Conservation (phyloP, 176 grass and related monocot species). For the Panicum miliaceum region DNA sequence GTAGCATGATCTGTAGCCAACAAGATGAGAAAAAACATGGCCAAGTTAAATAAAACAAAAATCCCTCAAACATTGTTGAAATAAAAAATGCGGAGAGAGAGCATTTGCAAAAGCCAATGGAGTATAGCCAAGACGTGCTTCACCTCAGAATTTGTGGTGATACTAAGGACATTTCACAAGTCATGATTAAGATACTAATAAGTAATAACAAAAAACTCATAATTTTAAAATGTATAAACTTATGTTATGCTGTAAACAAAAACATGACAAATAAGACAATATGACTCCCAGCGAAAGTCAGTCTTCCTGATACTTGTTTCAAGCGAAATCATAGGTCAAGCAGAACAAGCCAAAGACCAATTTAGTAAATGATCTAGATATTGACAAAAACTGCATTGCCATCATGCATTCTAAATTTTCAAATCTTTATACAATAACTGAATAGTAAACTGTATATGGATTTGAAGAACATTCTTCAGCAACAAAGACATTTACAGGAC, state of each 20-base stretch:
- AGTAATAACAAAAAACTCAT: not conserved
- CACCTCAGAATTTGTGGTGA: not conserved
- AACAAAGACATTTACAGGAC: conserved; percentile 3
- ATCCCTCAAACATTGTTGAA: conserved; percentile 32
- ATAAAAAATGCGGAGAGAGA: conserved; percentile 10
- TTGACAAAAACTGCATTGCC: conserved; percentile 3
- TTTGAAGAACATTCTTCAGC: not conserved
- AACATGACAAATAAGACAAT: conserved; percentile 16
- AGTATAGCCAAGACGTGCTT: not conserved
- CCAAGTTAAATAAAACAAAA: conserved; percentile 28
- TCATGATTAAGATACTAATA: not conserved
- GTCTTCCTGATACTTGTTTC: conserved; percentile 11
- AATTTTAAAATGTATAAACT: not conserved
- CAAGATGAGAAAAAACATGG: conserved; percentile 28
- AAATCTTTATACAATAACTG: not conserved
- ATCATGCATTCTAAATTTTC: conserved; percentile 9
- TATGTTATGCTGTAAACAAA: not conserved
- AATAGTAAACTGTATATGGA: conserved; percentile 23
- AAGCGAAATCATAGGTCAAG: not conserved
- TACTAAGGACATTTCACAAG: conserved; percentile 17
- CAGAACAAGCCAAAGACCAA: not conserved
- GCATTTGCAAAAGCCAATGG: conserved; percentile 27
- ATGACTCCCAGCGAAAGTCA: not conserved
- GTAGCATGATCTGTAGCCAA: conserved; percentile 85
- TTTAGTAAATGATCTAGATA: not conserved